phyloP scores from a whole-genome alignment of 75 land plant species.

The Pinus tabuliformis region DNA sequence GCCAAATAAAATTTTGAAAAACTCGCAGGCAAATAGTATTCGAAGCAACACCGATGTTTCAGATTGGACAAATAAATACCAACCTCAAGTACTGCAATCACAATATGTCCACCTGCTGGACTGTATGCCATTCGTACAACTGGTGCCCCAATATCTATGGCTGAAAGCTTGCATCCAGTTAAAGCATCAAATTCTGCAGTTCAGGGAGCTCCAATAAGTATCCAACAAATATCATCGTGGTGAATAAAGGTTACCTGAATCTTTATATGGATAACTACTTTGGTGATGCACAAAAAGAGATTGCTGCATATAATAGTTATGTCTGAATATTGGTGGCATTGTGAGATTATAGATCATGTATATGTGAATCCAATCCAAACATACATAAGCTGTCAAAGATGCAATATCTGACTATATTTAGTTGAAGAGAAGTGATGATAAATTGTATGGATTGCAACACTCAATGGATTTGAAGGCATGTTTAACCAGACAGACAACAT shows the following conservation, averaged over 20 bases:
- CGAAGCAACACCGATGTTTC: background rate
- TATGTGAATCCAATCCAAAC: background rate
- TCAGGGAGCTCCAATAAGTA: background rate
- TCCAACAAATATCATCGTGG: slow-evolving; percentile 9
- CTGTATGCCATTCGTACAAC: slow-evolving; percentile 95
- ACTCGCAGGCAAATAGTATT: background rate
- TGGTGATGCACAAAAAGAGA: background rate
- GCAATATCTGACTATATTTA: no score
- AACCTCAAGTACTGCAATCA: slow-evolving; percentile 90
- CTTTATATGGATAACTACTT: slow-evolving; percentile 14
- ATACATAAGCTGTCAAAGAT: slow-evolving; percentile 2
- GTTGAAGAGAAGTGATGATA: no score
- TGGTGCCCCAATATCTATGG: slow-evolving; percentile 83
- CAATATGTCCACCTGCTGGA: slow-evolving; percentile 82
- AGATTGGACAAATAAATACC: slow-evolving; percentile 13
- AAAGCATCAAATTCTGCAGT: slow-evolving; percentile 78
- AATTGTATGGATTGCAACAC: background rate
- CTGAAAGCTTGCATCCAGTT: slow-evolving; percentile 88
- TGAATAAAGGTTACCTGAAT: background rate
- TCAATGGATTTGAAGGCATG: background rate
- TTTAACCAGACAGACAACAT: background rate
- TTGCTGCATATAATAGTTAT: background rate
- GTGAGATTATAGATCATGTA: background rate
- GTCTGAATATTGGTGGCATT: background rate
- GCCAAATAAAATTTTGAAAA: background rate